Evolutionary conservation across 108 stramenopile genomes (phyloP), one percentile per base, ranked within the genome.

Genomic region (Fistulifera pelliculosa): DNA sequence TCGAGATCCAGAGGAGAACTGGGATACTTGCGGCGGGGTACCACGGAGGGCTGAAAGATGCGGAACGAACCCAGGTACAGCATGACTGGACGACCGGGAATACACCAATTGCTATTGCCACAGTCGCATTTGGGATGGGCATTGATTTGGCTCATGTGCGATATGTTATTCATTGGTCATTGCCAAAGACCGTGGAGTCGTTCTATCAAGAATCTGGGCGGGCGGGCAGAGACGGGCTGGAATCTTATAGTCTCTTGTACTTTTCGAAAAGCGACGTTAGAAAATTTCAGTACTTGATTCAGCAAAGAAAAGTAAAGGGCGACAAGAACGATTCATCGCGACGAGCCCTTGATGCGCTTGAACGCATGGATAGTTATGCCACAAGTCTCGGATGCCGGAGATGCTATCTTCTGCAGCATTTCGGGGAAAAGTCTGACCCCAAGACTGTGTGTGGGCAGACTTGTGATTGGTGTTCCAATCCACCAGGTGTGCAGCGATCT

Each of bases 51-150:
- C 56, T 85, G 43, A 85, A 85, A 48, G 76, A 76, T 44, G 56
- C 42, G 10, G 79, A 78, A 52, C 68, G 87, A 6, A 65, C 71
- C 24, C 56, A 60, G 10, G 66, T 76, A 14, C 79, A 80, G 54
- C 49, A 66, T 25, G 72, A 68, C 47, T 85, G 83, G 83, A 75
- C 71, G 10, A 59, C 67, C 27, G 83, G 81, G 8, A 50, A 22
- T 1, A 51, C 77, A 14, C 71, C 70, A 53, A 65, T 85, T 28
- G 81, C 74, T 16, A 75, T 87, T 7, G 76, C 76, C 1, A 77
- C 76, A 1, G 72, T 69, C 27, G 95, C 95, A 0, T 93, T 93
- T 45, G 68, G 98, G 3, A 89, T 89, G 87, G 94, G 94, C 0
- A 93, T 95, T 49, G 90, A 95, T 64, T 43, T 79, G 19, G 65